Conservation (phyloP, 2,329 filamentous ascomycete species). For the Tolypocladium inflatum region DNA sequence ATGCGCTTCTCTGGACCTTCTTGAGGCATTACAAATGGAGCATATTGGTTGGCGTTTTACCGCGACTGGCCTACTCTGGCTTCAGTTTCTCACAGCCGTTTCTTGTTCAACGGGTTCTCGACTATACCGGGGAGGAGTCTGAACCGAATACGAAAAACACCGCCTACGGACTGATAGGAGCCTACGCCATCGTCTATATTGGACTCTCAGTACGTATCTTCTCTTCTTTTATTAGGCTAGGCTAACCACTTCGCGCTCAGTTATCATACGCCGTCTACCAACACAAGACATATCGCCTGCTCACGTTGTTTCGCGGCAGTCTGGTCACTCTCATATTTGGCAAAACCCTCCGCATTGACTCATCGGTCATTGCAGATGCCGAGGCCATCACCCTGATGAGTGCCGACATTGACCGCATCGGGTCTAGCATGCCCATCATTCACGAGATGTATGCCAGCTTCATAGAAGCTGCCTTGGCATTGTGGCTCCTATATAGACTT, state of each 20-base stretch:
- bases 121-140: constrained; percentile 15
- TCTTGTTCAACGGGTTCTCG: constrained; percentile 25
- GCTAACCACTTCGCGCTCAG: not conserved
- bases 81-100: constrained; percentile 34
- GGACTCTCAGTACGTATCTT: constrained; percentile 25
- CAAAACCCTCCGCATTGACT: constrained; percentile 27
- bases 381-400: constrained; percentile 29
- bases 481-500: constrained; percentile 21
- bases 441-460: constrained; percentile 24
- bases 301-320: constrained; percentile 22
- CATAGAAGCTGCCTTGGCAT: constrained; percentile 22
- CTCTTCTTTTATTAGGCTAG: too few species aligned
- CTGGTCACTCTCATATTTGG: constrained; percentile 37
- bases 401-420: constrained; percentile 29
- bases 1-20: constrained; percentile 12
- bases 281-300: constrained; percentile 22
- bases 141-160: constrained; percentile 14
- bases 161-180: constrained; percentile 28
- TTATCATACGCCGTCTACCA: constrained; percentile 12
- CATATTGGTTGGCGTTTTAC: constrained; percentile 19
- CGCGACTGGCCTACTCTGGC: constrained; percentile 23
- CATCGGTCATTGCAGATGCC: constrained; percentile 13
- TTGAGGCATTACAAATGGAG: constrained; percentile 16
- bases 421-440: constrained; percentile 13
- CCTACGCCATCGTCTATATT: constrained; percentile 26